These are phyloP conservation scores for Didymella lethalis DNA, from an alignment of 2,329 filamentous ascomycete species.

Conservation along the genomic window DNA sequence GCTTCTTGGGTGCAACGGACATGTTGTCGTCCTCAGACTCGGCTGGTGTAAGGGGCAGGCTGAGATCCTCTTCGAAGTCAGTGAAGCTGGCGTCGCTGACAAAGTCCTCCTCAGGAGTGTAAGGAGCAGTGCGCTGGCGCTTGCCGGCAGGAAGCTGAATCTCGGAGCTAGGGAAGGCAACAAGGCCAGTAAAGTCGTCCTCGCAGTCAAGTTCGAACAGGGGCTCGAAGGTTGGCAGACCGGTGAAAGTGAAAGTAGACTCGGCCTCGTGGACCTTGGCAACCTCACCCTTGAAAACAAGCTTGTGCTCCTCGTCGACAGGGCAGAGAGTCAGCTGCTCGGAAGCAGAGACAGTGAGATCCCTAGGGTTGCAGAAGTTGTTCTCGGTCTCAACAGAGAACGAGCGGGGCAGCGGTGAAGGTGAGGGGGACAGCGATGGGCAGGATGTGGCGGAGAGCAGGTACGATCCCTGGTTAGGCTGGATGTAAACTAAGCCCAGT, in stretches of 20 bases:
- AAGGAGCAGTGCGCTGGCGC: constrained; percentile 76
- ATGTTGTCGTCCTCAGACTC: constrained; percentile 58
- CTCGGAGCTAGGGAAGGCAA: constrained; percentile 69
- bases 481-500: constrained; percentile 66
- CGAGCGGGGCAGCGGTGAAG: constrained; percentile 77
- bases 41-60: constrained; percentile 68
- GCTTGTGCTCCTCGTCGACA: constrained; percentile 68
- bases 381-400: constrained; percentile 74
- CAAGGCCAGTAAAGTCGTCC: constrained; percentile 81
- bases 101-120: constrained; percentile 74
- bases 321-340: constrained; percentile 67
- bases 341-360: constrained; percentile 75
- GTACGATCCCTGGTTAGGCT: constrained; percentile 71
- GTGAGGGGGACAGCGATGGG: constrained; percentile 87
- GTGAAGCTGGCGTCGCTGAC: constrained; percentile 79
- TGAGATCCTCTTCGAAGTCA: constrained; percentile 74
- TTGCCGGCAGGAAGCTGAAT: constrained; percentile 69
- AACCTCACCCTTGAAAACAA: constrained; percentile 58
- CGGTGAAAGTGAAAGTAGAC: constrained; percentile 55
- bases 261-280: constrained; percentile 48
- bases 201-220: constrained; percentile 91
- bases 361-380: constrained; percentile 90
- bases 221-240: constrained; percentile 79
- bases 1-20: constrained; percentile 39
- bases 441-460: constrained; percentile 76